A percentile compares a stretch with the other conserved stretches of the same genome.
These are phyloP conservation scores for Monilinia vaccinii-corymbosi DNA, from an alignment of 2,329 filamentous ascomycete genomes.

Conservation along the genomic window DNA sequence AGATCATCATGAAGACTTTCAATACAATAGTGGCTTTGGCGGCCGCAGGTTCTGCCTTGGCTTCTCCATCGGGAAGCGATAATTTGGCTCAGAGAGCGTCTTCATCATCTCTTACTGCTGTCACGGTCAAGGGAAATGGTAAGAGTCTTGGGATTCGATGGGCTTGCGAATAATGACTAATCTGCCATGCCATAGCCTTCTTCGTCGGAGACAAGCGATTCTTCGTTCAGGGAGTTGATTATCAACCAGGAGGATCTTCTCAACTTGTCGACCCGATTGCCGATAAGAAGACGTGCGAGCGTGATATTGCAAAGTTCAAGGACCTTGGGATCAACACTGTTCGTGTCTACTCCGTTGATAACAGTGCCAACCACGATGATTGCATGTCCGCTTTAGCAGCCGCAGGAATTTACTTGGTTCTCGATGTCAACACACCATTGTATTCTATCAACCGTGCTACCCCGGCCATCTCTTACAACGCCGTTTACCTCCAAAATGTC, in stretches of 20 bases:
- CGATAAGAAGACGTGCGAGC: slow-evolving; percentile 48
- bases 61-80: slow-evolving; percentile 17
- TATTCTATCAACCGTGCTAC: slow-evolving; percentile 59
- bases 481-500: slow-evolving; percentile 59
- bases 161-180: neutral
- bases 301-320: slow-evolving; percentile 59
- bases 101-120: slow-evolving; percentile 18
- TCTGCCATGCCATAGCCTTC: slow-evolving; percentile 24
- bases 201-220: slow-evolving; percentile 31
- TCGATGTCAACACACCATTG: slow-evolving; percentile 64
- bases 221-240: slow-evolving; percentile 55
- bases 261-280: slow-evolving; percentile 55
- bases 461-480: slow-evolving; percentile 56
- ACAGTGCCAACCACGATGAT: slow-evolving; percentile 56
- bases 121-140: slow-evolving; percentile 30
- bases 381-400: slow-evolving; percentile 59
- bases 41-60: slow-evolving; percentile 18
- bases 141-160: neutral
- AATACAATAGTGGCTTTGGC: slow-evolving; percentile 25
- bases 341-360: slow-evolving; percentile 67
- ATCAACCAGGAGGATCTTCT: slow-evolving; percentile 52
- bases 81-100: slow-evolving; percentile 16
- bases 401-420: slow-evolving; percentile 64
- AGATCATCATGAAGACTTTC: slow-evolving; percentile 21
- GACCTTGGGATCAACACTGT: slow-evolving; percentile 63